phyloP scores from a whole-genome alignment of 441 rosid species.

The Brassica hybrid region DNA sequence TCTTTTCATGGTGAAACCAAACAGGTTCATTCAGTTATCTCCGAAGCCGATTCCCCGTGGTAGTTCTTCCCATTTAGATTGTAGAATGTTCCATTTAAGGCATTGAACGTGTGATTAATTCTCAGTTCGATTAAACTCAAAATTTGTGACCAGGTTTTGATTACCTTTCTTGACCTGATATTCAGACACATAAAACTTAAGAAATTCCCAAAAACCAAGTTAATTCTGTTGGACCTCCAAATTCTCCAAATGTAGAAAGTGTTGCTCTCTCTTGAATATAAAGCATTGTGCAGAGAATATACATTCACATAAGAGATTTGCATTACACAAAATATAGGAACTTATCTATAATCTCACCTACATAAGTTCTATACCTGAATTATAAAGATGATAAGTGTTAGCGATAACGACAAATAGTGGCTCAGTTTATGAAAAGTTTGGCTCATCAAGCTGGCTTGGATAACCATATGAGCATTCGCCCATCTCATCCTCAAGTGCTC shows the following conservation, averaged over 20 bases:
- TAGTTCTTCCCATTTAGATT: no score
- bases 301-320: not conserved
- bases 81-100: not conserved
- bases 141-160: not conserved
- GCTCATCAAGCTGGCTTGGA: constrained; percentile 98
- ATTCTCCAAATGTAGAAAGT: no score
- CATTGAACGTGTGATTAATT: not conserved
- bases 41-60: not conserved
- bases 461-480: constrained; percentile 98
- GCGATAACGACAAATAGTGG: constrained; percentile 83
- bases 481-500: constrained; percentile 99
- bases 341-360: constrained; percentile 6
- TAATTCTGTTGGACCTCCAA: no score
- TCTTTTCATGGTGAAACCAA: not conserved
- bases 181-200: not conserved
- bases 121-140: not conserved
- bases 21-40: not conserved
- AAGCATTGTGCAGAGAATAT: no score
- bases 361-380: constrained; percentile 63
- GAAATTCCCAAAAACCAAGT: not conserved
- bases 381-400: constrained; percentile 78
- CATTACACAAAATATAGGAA: constrained; percentile 3
- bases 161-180: not conserved
- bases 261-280: no score
- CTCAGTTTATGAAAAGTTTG: constrained; percentile 97